Evolutionary conservation across 768 basidiomycete species (phyloP).

Genomic region (Daedaleopsis sinensis): DNA sequence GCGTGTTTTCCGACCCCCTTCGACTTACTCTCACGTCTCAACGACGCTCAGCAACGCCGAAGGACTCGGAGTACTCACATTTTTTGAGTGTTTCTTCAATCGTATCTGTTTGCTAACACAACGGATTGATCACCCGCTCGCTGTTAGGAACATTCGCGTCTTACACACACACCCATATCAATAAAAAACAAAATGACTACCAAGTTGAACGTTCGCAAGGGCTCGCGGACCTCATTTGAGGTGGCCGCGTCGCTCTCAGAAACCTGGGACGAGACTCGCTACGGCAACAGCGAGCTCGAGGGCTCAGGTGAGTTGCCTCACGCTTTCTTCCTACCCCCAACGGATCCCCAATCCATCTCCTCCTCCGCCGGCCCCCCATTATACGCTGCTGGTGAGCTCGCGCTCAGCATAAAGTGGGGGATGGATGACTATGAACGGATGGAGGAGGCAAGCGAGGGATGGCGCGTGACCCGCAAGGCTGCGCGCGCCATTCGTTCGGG

Average conservation of each 20-base stretch:
- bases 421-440: too few relatives aligned
- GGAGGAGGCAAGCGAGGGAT: too few relatives aligned
- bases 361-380: too few relatives aligned
- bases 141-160: neutral
- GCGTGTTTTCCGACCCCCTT: neutral
- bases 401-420: too few relatives aligned
- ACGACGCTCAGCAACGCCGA: neutral
- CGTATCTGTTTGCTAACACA: neutral
- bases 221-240: neutral
- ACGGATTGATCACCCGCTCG: neutral
- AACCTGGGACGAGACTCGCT: neutral
- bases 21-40: neutral
- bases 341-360: too few relatives aligned
- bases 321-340: neutral
- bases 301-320: neutral
- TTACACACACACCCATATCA: too few relatives aligned
- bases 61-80: neutral
- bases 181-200: too few relatives aligned
- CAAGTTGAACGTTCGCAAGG: too few relatives aligned
- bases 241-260: neutral
- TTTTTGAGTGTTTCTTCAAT: conserved; percentile 3
- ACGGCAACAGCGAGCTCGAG: neutral
- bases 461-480: neutral
- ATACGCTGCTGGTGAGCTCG: too few relatives aligned
- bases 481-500: neutral